A percentile compares a stretch with the other conserved stretches of the same genome.
phyloP scores from a whole-genome alignment of 2,329 filamentous ascomycete genomes.

The Metarhizium humberi region DNA sequence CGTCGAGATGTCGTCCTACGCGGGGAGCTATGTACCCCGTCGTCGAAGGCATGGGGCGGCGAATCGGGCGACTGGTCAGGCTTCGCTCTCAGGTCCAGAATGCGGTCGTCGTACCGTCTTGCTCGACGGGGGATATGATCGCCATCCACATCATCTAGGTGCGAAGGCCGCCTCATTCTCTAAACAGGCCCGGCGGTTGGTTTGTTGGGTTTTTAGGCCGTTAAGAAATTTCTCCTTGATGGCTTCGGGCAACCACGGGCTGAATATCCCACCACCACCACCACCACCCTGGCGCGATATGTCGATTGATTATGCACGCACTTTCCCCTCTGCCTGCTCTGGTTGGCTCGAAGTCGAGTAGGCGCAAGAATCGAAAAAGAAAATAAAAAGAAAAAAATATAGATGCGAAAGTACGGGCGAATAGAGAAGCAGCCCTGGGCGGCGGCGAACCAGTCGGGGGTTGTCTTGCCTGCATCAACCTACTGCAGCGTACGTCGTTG shows the following conservation, averaged over 20 bases:
- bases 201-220: conserved; percentile 15
- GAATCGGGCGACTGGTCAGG: conserved; percentile 13
- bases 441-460: conserved; percentile 13
- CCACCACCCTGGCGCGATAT: background rate
- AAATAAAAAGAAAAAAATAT: no score
- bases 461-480: conserved; percentile 13
- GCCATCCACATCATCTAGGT: conserved; percentile 20
- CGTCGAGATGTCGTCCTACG: conserved; percentile 18
- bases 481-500: conserved; percentile 10
- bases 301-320: background rate
- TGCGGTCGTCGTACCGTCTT: conserved; percentile 13
- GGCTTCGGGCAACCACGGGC: background rate
- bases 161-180: conserved; percentile 22
- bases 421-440: conserved; percentile 7
- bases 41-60: conserved; percentile 18
- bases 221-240: conserved; percentile 6
- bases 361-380: background rate
- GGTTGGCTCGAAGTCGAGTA: background rate
- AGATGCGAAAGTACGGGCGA: background rate
- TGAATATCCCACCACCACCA: background rate
- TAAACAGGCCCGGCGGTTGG: conserved; percentile 12
- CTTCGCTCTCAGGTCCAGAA: conserved; percentile 9
- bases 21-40: conserved; percentile 22
- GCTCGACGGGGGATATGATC: conserved; percentile 17
- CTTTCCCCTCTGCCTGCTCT: background rate